phyloP scores from a whole-genome alignment of 164 flowering plant species.

The Sextonia rubra region DNA sequence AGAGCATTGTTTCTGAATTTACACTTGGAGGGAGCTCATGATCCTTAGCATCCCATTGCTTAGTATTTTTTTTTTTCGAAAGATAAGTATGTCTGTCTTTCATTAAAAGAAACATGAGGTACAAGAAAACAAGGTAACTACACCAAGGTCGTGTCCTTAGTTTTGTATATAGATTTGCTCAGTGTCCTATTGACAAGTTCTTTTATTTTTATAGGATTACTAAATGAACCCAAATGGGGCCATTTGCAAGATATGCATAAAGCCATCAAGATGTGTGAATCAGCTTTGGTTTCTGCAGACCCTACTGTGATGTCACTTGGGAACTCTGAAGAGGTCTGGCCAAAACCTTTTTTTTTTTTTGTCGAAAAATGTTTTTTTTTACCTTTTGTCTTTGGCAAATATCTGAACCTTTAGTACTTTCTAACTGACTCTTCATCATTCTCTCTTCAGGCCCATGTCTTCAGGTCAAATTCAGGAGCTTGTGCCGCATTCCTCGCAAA shows the following conservation, averaged over 20 bases:
- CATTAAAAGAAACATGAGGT: no score
- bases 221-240: constrained; percentile 77
- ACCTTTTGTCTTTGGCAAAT: background rate
- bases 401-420: background rate
- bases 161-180: background rate
- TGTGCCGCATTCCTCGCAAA: constrained; percentile 94
- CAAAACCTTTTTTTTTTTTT: background rate
- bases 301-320: constrained; percentile 51
- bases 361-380: no score
- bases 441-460: constrained; percentile 63
- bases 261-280: constrained; percentile 82
- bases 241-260: constrained; percentile 81
- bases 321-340: constrained; percentile 57
- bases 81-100: no score
- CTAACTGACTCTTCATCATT: background rate
- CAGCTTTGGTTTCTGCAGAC: constrained; percentile 73
- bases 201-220: constrained; percentile 41
- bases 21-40: background rate
- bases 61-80: no score
- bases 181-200: background rate
- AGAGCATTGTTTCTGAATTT: background rate
- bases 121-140: no score
- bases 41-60: background rate
- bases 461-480: constrained; percentile 43
- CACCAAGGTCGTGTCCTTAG: no score